phyloP scores from a whole-genome alignment of 441 rosid genomes.

The Euphorbia celastroides region DNA sequence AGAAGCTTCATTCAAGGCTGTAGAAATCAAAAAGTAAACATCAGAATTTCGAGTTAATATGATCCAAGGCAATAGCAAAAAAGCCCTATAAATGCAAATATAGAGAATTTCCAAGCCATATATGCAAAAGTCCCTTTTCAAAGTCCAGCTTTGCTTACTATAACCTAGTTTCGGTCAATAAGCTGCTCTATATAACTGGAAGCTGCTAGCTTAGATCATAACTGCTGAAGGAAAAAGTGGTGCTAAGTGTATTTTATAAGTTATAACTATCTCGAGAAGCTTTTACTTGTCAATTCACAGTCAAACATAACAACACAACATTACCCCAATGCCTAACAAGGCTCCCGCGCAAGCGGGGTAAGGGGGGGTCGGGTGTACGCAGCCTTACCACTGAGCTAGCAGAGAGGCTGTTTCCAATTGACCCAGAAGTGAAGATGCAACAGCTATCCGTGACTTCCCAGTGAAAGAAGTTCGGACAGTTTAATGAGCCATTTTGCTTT shows the following conservation, averaged over 20 bases:
- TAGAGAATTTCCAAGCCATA: not conserved
- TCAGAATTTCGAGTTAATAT: not conserved
- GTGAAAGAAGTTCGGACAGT: too few species aligned
- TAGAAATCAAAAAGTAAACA: constrained; percentile 13
- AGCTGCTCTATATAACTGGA: not conserved
- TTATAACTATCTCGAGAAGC: not conserved
- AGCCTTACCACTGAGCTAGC: too few species aligned
- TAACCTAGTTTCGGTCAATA: not conserved
- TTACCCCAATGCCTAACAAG: too few species aligned
- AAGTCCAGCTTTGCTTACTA: not conserved
- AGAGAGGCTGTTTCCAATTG: too few species aligned
- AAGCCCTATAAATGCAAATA: not conserved
- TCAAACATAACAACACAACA: not conserved
- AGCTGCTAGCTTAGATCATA: not conserved
- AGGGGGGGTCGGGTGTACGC: too few species aligned
- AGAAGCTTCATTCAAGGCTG: constrained; percentile 91
- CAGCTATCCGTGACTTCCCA: too few species aligned
- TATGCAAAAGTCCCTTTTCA: not conserved
- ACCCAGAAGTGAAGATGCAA: too few species aligned
- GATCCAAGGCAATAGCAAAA: not conserved
- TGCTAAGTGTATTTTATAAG: not conserved
- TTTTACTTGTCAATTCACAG: not conserved
- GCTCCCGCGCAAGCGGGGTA: too few species aligned
- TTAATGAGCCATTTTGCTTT: too few species aligned
- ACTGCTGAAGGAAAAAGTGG: not conserved